Conservation (phyloP, 2,329 filamentous ascomycete species). For the Paecilomyces variotii region DNA sequence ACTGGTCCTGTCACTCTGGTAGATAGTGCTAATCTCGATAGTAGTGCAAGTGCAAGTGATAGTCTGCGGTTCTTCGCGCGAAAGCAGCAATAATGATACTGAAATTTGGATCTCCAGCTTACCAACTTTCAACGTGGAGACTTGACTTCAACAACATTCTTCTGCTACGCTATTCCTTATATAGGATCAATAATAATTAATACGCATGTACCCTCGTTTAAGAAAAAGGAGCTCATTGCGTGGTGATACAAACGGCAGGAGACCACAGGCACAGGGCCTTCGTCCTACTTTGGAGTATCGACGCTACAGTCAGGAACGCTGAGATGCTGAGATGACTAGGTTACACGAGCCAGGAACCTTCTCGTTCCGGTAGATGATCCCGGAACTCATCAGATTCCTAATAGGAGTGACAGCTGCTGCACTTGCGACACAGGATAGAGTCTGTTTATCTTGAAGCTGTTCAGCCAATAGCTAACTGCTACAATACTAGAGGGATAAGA, state of each 20-base stretch:
- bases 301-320: not conserved
- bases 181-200: no score
- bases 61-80: not conserved
- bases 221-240: not conserved
- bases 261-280: not conserved
- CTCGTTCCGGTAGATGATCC: not conserved
- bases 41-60: not conserved
- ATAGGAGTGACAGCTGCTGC: not conserved
- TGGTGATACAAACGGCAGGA: not conserved
- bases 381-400: not conserved
- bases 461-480: not conserved
- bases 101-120: not conserved
- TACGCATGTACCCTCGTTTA: no score
- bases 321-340: not conserved
- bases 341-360: not conserved
- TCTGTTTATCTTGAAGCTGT: not conserved
- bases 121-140: not conserved
- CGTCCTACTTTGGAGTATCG: not conserved
- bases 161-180: no score
- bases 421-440: not conserved
- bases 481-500: not conserved
- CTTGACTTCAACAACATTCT: not conserved
- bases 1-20: not conserved
- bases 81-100: not conserved
- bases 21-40: not conserved